phyloP scores from a whole-genome alignment of 306 rosid species.

The Fragaria nilgerrensis region DNA sequence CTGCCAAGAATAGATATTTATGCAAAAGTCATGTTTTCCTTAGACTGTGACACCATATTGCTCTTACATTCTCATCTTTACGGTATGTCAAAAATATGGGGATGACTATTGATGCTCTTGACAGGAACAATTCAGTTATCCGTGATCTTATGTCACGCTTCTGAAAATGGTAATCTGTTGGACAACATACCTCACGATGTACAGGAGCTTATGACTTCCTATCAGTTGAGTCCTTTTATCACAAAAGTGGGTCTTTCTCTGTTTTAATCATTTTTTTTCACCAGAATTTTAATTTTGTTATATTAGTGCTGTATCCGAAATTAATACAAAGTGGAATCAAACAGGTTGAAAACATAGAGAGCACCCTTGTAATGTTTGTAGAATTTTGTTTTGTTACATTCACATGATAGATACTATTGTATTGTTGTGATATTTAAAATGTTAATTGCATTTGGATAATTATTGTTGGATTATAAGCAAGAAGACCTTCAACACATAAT shows the following conservation, averaged over 20 bases:
- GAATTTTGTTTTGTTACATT: not conserved
- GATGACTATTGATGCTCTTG: constrained; percentile 31
- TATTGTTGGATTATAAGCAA: not conserved
- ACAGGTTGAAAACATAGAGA: not conserved
- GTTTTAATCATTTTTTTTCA: not conserved
- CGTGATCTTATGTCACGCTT: constrained; percentile 62
- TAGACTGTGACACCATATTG: not conserved
- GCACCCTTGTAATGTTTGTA: not conserved
- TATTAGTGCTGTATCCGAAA: not conserved
- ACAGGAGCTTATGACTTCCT: constrained; percentile 53
- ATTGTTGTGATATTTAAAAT: not conserved
- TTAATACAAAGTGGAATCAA: not conserved
- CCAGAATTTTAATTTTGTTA: constrained; percentile 6
- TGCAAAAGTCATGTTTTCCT: not conserved
- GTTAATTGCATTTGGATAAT: not conserved
- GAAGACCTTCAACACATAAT: not conserved
- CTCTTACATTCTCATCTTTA: not conserved
- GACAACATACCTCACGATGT: constrained; percentile 47
- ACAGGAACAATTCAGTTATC: constrained; percentile 59
- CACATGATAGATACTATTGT: not conserved
- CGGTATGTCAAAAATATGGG: not conserved
- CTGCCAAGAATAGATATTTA: not conserved
- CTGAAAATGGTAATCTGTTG: constrained; percentile 46
- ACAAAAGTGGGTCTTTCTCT: constrained; percentile 73
- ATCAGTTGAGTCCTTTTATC: constrained; percentile 82